A percentile compares a stretch with the other conserved stretches of the same genome.
Evolutionary conservation across 2,329 filamentous ascomycete species (phyloP).

Genomic region (Calonectria hawksworthii): DNA sequence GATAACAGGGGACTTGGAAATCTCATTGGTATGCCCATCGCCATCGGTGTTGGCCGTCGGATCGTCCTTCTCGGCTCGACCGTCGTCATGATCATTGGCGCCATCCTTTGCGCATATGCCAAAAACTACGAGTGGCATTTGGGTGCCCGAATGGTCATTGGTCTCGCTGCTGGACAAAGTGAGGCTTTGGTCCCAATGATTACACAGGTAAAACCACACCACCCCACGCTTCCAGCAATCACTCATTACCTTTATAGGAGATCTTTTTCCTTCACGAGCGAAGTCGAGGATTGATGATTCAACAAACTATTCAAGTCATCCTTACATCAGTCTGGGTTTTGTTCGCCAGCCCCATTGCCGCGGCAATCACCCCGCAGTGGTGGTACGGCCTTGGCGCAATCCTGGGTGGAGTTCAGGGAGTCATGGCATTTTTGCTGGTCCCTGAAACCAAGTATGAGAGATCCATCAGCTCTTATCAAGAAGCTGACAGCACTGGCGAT

Average conservation of each 20-base stretch:
- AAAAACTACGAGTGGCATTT: conserved; percentile 41
- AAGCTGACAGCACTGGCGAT: not conserved
- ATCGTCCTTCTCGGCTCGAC: conserved; percentile 38
- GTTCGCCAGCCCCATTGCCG: conserved; percentile 27
- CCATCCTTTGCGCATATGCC: conserved; percentile 34
- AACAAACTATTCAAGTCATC: conserved; percentile 39
- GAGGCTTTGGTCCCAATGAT: conserved; percentile 32
- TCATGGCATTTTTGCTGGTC: conserved; percentile 25
- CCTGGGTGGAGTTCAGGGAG: conserved; percentile 12
- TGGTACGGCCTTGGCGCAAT: conserved; percentile 26
- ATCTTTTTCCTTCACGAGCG: conserved; percentile 41
- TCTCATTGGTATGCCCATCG: conserved; percentile 40
- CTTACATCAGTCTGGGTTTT: conserved; percentile 29
- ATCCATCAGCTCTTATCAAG: conserved; percentile 10
- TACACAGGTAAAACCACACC: conserved; percentile 15
- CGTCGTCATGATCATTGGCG: conserved; percentile 37
- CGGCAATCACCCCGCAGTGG: conserved; percentile 25
- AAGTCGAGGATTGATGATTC: conserved; percentile 38
- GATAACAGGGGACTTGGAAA: conserved; percentile 36
- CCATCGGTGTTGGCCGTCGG: conserved; percentile 39
- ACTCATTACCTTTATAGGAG: conserved; percentile 22
- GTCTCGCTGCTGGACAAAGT: conserved; percentile 38
- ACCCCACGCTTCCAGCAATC: not conserved
- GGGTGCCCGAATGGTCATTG: conserved; percentile 32
- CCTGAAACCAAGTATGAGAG: conserved; percentile 26